Percentiles rank a stretch among this genome's conserved stretches.
phyloP scores from a whole-genome alignment of 176 grass and related monocot species.

The Zea mays region Zm-B73-REFERENCE-NAM-5.0 NC_050096.1:98043501-98044000 shows the following conservation, averaged over 20 bases:
- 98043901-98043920: constrained; percentile 28
- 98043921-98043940: constrained; percentile 90
- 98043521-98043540: too few relatives aligned
- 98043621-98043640: too few relatives aligned
- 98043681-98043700: neutral
- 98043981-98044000: constrained; percentile 56
- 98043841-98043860: constrained; percentile 13
- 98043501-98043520: too few relatives aligned
- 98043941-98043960: constrained; percentile 79
- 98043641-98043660: constrained; percentile 3
- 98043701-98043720: neutral
- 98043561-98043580: too few relatives aligned
- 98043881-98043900: constrained; percentile 3
- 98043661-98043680: neutral
- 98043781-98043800: neutral
- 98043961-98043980: constrained; percentile 81
- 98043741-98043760: constrained; percentile 5
- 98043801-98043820: neutral
- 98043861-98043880: neutral
- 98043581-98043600: neutral
- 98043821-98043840: neutral
- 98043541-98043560: too few relatives aligned
- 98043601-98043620: neutral
- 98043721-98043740: neutral
- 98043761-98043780: neutral